Evolutionary conservation across 164 flowering plant species (phyloP).

Genomic region (Akebia trifoliata): DNA sequence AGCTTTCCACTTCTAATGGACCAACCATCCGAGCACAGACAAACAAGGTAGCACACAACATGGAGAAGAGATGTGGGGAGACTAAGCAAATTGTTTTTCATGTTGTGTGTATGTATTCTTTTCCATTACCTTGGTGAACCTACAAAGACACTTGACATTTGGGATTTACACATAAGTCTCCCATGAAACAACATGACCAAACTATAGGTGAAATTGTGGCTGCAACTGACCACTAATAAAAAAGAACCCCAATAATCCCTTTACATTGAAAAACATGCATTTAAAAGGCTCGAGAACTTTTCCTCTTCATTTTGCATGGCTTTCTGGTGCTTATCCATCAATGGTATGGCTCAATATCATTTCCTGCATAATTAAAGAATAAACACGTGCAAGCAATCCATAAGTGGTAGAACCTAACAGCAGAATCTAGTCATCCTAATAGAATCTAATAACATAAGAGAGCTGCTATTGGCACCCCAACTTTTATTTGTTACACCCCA

Average conservation of each 20-base stretch:
- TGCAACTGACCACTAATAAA: constrained; percentile 4
- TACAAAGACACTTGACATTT: constrained; percentile 7
- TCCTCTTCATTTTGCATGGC: no score
- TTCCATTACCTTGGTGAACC: constrained; percentile 1
- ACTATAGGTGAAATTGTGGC: background rate
- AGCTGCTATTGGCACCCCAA: no score
- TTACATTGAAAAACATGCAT: constrained; percentile 4
- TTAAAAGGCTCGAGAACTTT: constrained; percentile 2
- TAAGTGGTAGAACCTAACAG: no score
- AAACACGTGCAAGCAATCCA: no score
- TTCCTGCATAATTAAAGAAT: constrained; percentile 29
- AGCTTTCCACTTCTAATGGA: constrained; percentile 3
- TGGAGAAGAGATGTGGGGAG: background rate
- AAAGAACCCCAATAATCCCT: background rate
- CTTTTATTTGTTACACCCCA: no score
- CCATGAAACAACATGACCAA: constrained; percentile 13
- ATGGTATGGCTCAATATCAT: constrained; percentile 27
- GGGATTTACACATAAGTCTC: constrained; percentile 7
- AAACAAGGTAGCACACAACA: constrained; percentile 4
- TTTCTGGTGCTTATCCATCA: constrained; percentile 16
- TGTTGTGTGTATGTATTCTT: constrained; percentile 2
- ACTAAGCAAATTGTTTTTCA: constrained; percentile 8
- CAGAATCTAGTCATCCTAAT: no score
- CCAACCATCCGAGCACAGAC: background rate
- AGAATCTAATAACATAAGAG: no score